phyloP scores from a whole-genome alignment of 2,329 filamentous ascomycete species.

The Trichoderma brevicompactum region DNA sequence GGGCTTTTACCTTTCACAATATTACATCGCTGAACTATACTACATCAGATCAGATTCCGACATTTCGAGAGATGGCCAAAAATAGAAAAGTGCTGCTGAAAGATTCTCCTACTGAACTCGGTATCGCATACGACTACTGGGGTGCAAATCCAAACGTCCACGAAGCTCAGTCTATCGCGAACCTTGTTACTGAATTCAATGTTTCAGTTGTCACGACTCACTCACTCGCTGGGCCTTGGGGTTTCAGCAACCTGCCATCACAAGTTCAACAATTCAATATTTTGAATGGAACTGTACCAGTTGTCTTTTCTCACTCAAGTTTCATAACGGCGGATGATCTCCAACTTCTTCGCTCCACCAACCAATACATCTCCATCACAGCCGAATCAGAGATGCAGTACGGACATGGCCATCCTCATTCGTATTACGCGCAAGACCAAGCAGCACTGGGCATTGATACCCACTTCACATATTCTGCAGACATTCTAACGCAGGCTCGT shows the following conservation, averaged over 20 bases:
- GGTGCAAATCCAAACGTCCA: conserved; percentile 36
- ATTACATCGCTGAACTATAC: conserved; percentile 38
- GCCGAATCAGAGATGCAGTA: conserved; percentile 64
- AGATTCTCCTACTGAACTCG: conserved; percentile 43
- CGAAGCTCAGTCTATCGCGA: conserved; percentile 40
- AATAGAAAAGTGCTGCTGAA: conserved; percentile 33
- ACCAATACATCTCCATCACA: conserved; percentile 61
- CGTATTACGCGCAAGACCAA: conserved; percentile 54
- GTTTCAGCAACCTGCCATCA: conserved; percentile 46
- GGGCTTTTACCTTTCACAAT: conserved; percentile 41
- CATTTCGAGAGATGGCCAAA: conserved; percentile 46
- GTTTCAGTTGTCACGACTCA: conserved; percentile 54
- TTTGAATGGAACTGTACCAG: conserved; percentile 30
- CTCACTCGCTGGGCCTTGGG: conserved; percentile 46
- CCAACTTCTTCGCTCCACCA: conserved; percentile 50
- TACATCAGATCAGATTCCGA: conserved; percentile 44
- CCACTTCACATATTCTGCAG: conserved; percentile 56
- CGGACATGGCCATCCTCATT: conserved; percentile 55
- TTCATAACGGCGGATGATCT: conserved; percentile 49
- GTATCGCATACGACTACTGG: conserved; percentile 49
- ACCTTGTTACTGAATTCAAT: conserved; percentile 44
- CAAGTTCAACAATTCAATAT: conserved; percentile 35
- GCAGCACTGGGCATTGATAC: conserved; percentile 59
- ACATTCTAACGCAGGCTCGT: conserved; percentile 57
- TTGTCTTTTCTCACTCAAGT: conserved; percentile 57